These are phyloP conservation scores for Alternaria arborescens DNA, from an alignment of 2,329 filamentous ascomycete genomes.

Conservation along the genomic window DNA sequence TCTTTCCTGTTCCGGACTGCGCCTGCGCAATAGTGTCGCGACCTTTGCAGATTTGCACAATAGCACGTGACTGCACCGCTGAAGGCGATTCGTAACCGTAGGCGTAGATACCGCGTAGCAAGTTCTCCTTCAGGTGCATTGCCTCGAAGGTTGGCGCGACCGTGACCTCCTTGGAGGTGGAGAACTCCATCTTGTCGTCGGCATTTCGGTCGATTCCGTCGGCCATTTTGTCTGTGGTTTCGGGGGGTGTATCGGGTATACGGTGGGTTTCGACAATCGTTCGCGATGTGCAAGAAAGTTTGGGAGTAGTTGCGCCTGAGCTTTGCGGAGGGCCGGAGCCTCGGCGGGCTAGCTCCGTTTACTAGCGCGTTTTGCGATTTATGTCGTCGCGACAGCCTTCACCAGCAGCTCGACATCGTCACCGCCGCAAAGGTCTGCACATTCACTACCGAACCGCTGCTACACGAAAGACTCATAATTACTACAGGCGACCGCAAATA, in stretches of 20 bases:
- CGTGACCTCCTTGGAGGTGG: constrained; percentile 96
- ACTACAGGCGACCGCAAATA: constrained; percentile 46
- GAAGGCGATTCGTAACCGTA: constrained; percentile 99
- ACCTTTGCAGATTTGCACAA: constrained; percentile 98
- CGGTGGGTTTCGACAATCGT: constrained; percentile 13
- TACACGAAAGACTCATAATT: constrained; percentile 26
- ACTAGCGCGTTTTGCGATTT: constrained; percentile 29
- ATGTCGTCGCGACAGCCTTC: constrained; percentile 22
- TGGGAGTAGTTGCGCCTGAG: constrained; percentile 23
- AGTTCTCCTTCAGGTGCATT: constrained; percentile 97
- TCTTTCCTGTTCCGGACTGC: constrained; percentile 96
- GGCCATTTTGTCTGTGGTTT: constrained; percentile 71
- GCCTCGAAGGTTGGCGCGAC: constrained; percentile 77
- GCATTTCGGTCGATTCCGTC: constrained; percentile 91
- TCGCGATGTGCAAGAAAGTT: constrained; percentile 34
- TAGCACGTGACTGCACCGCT: constrained; percentile 95
- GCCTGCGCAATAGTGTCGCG: constrained; percentile 98
- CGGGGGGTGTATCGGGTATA: neutral
- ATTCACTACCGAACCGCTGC: constrained; percentile 17
- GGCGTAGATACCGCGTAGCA: constrained; percentile 95
- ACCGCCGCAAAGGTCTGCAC: constrained; percentile 37
- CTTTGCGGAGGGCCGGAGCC: constrained; percentile 24
- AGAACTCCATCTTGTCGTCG: constrained; percentile 98
- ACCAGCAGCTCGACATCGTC: constrained; percentile 23
- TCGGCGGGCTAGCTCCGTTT: constrained; percentile 22